Evolutionary conservation across 257 asterid species (phyloP).

Genomic region (Leptodermis oblonga): DNA sequence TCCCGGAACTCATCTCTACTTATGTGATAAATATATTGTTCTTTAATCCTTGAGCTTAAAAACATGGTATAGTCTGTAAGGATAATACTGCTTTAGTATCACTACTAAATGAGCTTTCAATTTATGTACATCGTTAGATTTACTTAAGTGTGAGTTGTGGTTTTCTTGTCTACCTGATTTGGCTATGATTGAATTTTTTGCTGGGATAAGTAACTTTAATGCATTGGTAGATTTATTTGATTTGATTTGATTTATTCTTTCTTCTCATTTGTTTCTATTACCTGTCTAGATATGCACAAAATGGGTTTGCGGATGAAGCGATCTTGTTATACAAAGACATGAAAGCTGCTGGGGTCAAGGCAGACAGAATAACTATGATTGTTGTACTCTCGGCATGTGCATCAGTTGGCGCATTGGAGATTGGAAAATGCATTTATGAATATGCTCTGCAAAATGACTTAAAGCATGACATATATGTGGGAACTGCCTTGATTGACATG

Average conservation of each 20-base stretch:
- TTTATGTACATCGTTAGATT: neutral
- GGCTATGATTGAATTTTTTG: neutral
- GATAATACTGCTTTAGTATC: neutral
- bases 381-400: slow-evolving; percentile 86
- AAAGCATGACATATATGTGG: slow-evolving; percentile 52
- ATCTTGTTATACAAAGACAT: slow-evolving; percentile 56
- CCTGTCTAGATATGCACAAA: slow-evolving; percentile 68
- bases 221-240: neutral
- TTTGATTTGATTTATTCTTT: neutral
- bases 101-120: neutral
- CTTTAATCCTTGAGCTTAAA: no score
- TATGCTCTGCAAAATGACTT: slow-evolving; percentile 53
- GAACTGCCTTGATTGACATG: slow-evolving; percentile 86
- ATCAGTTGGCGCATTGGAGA: slow-evolving; percentile 69
- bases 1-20: no score
- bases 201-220: neutral
- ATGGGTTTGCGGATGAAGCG: slow-evolving; percentile 69
- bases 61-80: neutral
- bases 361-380: slow-evolving; percentile 70
- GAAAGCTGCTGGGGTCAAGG: slow-evolving; percentile 57
- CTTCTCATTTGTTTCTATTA: slow-evolving; percentile 11
- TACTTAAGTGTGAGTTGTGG: neutral
- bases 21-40: no score
- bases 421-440: slow-evolving; percentile 63
- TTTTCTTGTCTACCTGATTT: neutral